A percentile compares a stretch with the other conserved stretches of the same genome.
These are phyloP conservation scores for Actinomortierella wolfii DNA, from an alignment of 371 early-diverging fungal genomes.

Conservation along the genomic window DNA sequence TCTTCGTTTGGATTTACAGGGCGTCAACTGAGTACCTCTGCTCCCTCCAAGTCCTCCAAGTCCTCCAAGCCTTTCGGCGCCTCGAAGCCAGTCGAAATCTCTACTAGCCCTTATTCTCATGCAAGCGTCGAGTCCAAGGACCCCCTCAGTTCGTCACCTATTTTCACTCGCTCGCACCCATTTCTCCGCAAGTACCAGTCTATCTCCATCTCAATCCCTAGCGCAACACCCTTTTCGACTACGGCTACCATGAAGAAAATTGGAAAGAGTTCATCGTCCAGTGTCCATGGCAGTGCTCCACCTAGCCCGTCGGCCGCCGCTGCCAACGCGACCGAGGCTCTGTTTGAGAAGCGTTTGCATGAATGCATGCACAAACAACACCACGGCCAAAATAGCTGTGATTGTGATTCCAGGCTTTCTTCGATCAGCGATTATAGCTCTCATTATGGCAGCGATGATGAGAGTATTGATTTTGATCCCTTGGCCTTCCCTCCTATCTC, in stretches of 20 bases:
- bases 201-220: neutral
- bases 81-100: no score
- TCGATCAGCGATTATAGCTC: neutral
- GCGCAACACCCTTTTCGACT: slow-evolving; percentile 30
- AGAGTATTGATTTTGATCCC: slow-evolving; percentile 3
- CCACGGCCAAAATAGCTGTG: neutral
- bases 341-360: slow-evolving; percentile 21
- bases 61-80: no score
- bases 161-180: slow-evolving; percentile 25
- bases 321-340: slow-evolving; percentile 22
- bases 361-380: slow-evolving; percentile 5
- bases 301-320: slow-evolving; percentile 27
- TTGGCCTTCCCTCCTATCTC: slow-evolving; percentile 24
- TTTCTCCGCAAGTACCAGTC: slow-evolving; percentile 38
- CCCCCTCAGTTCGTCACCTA: slow-evolving; percentile 12
- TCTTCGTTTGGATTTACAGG: no score
- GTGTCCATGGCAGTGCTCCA: neutral
- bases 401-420: slow-evolving; percentile 1
- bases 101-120: no score
- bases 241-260: slow-evolving; percentile 3
- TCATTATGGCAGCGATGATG: slow-evolving; percentile 9
- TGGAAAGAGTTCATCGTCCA: slow-evolving; percentile 11
- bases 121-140: neutral
- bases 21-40: no score
- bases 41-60: no score